These are phyloP conservation scores for Ophiostoma piceae DNA, from an alignment of 2,329 filamentous ascomycete genomes.

Conservation along the genomic window DNA sequence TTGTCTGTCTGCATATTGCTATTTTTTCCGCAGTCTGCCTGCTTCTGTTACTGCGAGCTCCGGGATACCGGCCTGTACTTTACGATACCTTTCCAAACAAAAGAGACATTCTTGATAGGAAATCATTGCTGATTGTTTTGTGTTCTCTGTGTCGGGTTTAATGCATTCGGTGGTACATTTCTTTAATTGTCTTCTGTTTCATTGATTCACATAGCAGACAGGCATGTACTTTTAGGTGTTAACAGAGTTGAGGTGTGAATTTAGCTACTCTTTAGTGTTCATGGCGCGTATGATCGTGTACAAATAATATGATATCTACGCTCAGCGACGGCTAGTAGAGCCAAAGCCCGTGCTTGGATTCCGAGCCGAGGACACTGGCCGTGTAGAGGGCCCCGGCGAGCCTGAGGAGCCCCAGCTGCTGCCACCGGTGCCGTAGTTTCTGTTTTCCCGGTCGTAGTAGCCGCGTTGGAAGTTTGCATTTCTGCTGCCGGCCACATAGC, in stretches of 20 bases:
- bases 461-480: constrained; percentile 32
- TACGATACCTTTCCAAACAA: constrained; percentile 15
- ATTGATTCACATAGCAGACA: neutral
- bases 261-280: neutral
- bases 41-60: neutral
- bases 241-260: neutral
- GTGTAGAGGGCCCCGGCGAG: constrained; percentile 36
- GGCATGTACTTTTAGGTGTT: neutral
- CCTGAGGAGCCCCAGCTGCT: constrained; percentile 31
- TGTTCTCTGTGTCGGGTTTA: neutral
- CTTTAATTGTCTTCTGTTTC: neutral
- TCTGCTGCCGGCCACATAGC: constrained; percentile 56
- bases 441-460: constrained; percentile 30
- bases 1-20: neutral
- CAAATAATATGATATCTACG: neutral
- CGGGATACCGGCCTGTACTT: constrained; percentile 1
- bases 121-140: neutral
- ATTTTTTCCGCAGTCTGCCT: neutral
- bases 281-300: neutral
- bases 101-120: neutral
- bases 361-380: constrained; percentile 41
- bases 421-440: constrained; percentile 20
- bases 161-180: neutral
- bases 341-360: constrained; percentile 70
- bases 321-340: constrained; percentile 8